Evolutionary conservation across 73 alveolate genomes (phyloP), one percentile per base, ranked within the genome.

Genomic region (Tetrahymena thermophila): DNA sequence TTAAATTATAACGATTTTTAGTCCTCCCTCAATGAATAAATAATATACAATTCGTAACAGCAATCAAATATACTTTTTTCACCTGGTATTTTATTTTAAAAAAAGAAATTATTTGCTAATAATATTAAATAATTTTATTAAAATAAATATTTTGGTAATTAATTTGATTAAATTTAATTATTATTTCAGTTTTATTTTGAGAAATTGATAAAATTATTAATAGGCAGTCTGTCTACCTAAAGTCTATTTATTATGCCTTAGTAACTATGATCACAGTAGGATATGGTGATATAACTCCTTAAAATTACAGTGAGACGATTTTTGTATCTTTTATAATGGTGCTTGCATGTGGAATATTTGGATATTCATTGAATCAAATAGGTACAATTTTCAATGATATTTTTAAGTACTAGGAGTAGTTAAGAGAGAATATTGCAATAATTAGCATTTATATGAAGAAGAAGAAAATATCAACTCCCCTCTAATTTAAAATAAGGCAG

Each of bases 261-360:
- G 94, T 89, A 56, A 95, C 97, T 9, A 95, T 95, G 97, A 95
- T 94, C 21, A 95, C 97, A 0, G 95, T 95, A 13, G 97, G 97
- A n/a, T 95, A 95, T 89, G 97, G 97, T 28, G 97, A 95, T 95
- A 35, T 95, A 8, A 50, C 89, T 34, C 94, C 97, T 25, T 43
- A 85, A 93, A 95, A 93, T 34, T 35, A 85, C 23, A 35, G 42
- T n/a, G 97, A 95, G 37, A 95, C 94, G 28, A 35, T 89, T 23
- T 95, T 89, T 95, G 93, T 57, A 35, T 37, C 93, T 56, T n/a
- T 37, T 10, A 71, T 95, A 0, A 95, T 95, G 97, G 42, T 95
- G 34, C 56, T 95, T 28, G 71, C 95, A 0, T 85, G 97, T 85
- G 93, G 95, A 15, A 50, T 95, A 85, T 95, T 95, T 35, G 97